Evolutionary conservation across 208 protist genomes (phyloP), one percentile per base, ranked within the genome.

Genomic region (Wallacemonas collosoma): DNA sequence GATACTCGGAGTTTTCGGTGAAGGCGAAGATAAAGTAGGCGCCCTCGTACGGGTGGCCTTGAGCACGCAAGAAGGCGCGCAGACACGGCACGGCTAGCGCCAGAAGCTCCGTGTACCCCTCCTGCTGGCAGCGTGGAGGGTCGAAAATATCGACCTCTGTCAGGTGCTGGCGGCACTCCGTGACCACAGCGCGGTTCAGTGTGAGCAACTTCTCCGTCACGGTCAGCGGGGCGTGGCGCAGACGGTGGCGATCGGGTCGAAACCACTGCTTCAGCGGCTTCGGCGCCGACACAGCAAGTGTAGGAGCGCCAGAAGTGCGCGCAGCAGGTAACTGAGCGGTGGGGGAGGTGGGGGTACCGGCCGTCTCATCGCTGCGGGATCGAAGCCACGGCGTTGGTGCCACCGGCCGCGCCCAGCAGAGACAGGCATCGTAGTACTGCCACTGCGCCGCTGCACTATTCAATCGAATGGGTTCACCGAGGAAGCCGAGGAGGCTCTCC

Each of bases 241-340:
- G 75, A 48, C 73, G 67, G 9, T 48, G 5, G 8, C 48, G 71
- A 12, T 41, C 53, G 15, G 40, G 2, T 3, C 56, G 83, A 47
- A 68, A 76, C 81, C 72, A 83, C 68, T 89, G 74, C 58, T 90
- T 93, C 54, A 89, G 54, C 56, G 88, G 83, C 68, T 82, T 87
- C 17, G 80, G 81, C 12, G 80, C 41, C 14, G 14, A 15, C 11
- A 7, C 53, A 58, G 11, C 1, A 26, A 26, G 26, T 26, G 26
- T 26, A 26, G 26, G 26, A 26, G 26, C 26, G 26, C 26, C 26
- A 26, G 26, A 26, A 26, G 26, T 26, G 26, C 26, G 26, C 26
- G 26, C 26, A 26, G 26, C 26, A 26, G 26, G 26, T 26, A 26
- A 26, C 26, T 26, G 26, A 26, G 26, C 26, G 26, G 26, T 26